Conservation (phyloP, 2,329 filamentous ascomycete genomes). For the Rachicladosporium sp. region DNA sequence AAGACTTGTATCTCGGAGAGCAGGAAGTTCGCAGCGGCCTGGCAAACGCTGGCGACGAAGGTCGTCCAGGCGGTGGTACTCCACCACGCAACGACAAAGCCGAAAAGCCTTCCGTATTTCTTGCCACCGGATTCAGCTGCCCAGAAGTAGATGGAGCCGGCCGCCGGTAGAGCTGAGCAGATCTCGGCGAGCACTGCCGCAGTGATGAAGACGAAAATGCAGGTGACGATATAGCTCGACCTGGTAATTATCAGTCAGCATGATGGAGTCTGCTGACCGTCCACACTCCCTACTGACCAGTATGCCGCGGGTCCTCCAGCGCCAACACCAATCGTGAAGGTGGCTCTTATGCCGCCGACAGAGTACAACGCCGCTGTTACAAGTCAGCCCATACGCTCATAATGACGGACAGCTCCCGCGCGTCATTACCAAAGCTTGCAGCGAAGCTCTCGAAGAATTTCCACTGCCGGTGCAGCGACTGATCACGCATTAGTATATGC, state of each 20-base stretch:
- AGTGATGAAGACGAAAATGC: slow-evolving; percentile 49
- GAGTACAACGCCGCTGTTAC: slow-evolving; percentile 46
- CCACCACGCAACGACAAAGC: slow-evolving; percentile 54
- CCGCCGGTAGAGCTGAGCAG: slow-evolving; percentile 46
- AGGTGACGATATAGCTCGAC: slow-evolving; percentile 49
- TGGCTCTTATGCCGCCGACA: slow-evolving; percentile 45
- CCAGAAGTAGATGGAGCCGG: slow-evolving; percentile 50
- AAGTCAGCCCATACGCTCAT: slow-evolving; percentile 7
- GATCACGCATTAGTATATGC: slow-evolving; percentile 6
- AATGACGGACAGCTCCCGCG: no score
- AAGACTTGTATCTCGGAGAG: slow-evolving; percentile 45
- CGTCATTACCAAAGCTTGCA: slow-evolving; percentile 41
- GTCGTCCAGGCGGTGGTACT: slow-evolving; percentile 51
- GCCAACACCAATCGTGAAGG: slow-evolving; percentile 50
- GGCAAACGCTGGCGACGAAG: slow-evolving; percentile 24
- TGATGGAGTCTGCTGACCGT: background rate
- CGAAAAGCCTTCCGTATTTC: slow-evolving; percentile 42
- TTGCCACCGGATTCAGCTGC: slow-evolving; percentile 47
- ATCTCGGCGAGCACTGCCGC: slow-evolving; percentile 49
- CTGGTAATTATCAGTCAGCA: slow-evolving; percentile 8
- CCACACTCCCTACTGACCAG: slow-evolving; percentile 39
- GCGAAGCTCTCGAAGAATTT: slow-evolving; percentile 47
- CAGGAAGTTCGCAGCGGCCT: slow-evolving; percentile 28
- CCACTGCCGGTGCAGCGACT: slow-evolving; percentile 47
- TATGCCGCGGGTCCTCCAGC: slow-evolving; percentile 50